Percentiles rank a stretch among this genome's conserved stretches.
Conservation (phyloP, 331 rosid genomes). For the Malus hybrid region DNA sequence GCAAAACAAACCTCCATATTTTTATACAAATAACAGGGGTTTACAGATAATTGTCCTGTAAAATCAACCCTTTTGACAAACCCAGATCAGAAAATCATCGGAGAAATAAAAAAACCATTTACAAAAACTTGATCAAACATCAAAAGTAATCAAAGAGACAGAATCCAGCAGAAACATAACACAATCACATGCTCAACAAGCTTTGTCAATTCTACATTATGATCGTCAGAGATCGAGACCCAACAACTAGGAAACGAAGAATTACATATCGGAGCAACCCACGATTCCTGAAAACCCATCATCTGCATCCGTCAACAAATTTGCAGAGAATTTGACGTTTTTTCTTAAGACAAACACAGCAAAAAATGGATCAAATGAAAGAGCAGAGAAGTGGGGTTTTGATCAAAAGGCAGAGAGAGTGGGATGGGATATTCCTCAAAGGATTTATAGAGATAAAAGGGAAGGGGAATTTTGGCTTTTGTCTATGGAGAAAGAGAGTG, state of each 20-base stretch:
- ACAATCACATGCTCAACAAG: conserved; percentile 26
- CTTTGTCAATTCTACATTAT: conserved; percentile 49
- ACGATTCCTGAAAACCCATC: conserved; percentile 50
- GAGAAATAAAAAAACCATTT: conserved; percentile 7
- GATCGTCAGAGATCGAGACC: conserved; percentile 49
- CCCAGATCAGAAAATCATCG: conserved; percentile 38
- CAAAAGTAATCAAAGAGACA: conserved; percentile 9
- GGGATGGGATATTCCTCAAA: conserved; percentile 8
- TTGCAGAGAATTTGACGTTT: conserved; percentile 21
- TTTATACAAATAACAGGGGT: conserved; percentile 47
- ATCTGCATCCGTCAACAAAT: conserved; percentile 47
- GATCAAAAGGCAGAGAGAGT: conserved; percentile 26
- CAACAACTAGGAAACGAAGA: conserved; percentile 39
- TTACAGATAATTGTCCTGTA: conserved; percentile 3
- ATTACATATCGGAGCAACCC: conserved; percentile 50
- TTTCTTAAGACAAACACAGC: conserved; percentile 13
- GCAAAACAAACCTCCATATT: conserved; percentile 18
- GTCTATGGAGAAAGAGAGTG: too few species aligned
- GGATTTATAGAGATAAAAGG: conserved; percentile 14
- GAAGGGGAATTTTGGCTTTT: conserved; percentile 10
- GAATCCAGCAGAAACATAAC: conserved; percentile 31
- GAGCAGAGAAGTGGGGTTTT: conserved; percentile 29
- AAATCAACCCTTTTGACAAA: conserved; percentile 10
- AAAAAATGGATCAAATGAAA: conserved; percentile 34
- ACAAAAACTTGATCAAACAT: conserved; percentile 38